Evolutionary conservation across 768 basidiomycete species (phyloP).

Genomic region (Lactifluus volemus): DNA sequence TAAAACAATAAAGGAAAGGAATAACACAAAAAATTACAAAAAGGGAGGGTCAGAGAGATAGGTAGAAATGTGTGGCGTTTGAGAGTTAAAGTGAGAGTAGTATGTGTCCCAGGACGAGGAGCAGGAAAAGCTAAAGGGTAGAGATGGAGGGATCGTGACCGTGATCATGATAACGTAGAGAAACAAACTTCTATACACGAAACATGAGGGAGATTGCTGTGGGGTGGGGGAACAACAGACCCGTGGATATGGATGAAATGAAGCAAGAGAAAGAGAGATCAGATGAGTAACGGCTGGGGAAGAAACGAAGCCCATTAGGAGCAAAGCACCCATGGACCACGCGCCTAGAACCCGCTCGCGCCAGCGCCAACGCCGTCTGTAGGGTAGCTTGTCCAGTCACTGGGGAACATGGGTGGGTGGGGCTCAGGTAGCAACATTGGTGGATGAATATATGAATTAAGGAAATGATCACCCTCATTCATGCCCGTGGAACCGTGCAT

Average conservation of each 20-base stretch:
- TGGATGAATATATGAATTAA: conserved; percentile 45
- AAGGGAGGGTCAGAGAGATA: neutral
- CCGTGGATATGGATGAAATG: neutral
- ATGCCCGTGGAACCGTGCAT: conserved; percentile 54
- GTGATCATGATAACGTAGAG: conserved; percentile 5
- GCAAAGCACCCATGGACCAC: conserved; percentile 17
- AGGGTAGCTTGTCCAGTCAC: conserved; percentile 24
- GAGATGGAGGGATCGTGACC: neutral
- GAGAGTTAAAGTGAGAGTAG: neutral
- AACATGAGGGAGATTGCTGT: conserved; percentile 1
- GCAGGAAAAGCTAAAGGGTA: neutral
- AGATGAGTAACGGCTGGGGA: neutral
- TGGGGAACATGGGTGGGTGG: conserved; percentile 31
- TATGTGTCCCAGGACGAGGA: neutral
- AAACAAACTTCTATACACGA: conserved; percentile 15
- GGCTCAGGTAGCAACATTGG: conserved; percentile 42
- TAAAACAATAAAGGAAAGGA: conserved; percentile 13
- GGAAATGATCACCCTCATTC: conserved; percentile 53
- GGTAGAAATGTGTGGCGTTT: neutral
- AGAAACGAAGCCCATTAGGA: neutral
- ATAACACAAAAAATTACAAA: neutral
- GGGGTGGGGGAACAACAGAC: conserved; percentile 4
- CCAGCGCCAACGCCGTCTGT: conserved; percentile 20
- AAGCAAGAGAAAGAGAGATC: neutral
- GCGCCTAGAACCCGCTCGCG: conserved; percentile 28